These are phyloP conservation scores for Globisporangium middletonii DNA, from an alignment of 352 stramenopile species.

Conservation along the genomic window DNA sequence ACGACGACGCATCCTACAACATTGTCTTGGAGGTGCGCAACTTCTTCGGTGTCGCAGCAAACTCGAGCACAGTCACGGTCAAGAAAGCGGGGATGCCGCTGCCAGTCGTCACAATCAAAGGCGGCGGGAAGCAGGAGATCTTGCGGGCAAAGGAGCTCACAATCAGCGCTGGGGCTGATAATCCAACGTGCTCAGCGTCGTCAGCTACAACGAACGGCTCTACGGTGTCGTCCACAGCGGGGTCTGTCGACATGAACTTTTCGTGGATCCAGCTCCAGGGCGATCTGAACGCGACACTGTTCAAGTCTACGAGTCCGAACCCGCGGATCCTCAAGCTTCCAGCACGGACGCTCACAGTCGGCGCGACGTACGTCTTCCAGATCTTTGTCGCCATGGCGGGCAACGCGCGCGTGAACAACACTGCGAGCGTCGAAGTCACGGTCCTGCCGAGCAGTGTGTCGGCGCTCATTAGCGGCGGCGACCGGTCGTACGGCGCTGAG, in stretches of 20 bases:
- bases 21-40: slow-evolving; percentile 46
- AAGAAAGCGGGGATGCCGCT: slow-evolving; percentile 44
- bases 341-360: slow-evolving; percentile 38
- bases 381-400: slow-evolving; percentile 44
- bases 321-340: slow-evolving; percentile 44
- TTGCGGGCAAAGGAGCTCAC: slow-evolving; percentile 36
- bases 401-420: slow-evolving; percentile 41
- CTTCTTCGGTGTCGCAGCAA: slow-evolving; percentile 39
- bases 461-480: slow-evolving; percentile 31
- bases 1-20: slow-evolving; percentile 33
- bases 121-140: slow-evolving; percentile 27
- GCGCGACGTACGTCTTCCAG: slow-evolving; percentile 54
- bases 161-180: slow-evolving; percentile 36
- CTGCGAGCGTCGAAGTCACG: slow-evolving; percentile 34
- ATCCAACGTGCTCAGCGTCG: slow-evolving; percentile 30
- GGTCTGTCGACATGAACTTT: slow-evolving; percentile 57
- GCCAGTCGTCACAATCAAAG: slow-evolving; percentile 48
- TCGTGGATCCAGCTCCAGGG: slow-evolving; percentile 43
- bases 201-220: slow-evolving; percentile 1
- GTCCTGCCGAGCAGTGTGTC: slow-evolving; percentile 36
- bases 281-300: slow-evolving; percentile 28
- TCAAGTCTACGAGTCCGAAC: slow-evolving; percentile 51
- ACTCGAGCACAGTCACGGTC: slow-evolving; percentile 35
- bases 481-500: slow-evolving; percentile 46
- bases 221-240: slow-evolving; percentile 5